phyloP scores from a whole-genome alignment of 2,329 filamentous ascomycete species.

The Monilinia polystroma region DNA sequence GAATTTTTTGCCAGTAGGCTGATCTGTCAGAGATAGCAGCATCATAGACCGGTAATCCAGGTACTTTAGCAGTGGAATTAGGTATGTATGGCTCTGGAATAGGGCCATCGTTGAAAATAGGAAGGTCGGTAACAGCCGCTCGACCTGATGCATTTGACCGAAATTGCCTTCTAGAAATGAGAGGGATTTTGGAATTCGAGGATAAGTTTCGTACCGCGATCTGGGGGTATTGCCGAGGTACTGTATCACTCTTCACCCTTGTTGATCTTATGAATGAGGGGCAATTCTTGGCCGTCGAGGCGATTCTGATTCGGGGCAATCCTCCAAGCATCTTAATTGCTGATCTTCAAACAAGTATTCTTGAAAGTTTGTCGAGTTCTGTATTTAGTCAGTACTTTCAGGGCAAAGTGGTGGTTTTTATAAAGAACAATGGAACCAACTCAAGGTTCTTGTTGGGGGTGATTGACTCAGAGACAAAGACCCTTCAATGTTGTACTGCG shows the following conservation, averaged over 20 bases:
- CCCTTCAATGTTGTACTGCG: slow-evolving; percentile 19
- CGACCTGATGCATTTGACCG: slow-evolving; percentile 23
- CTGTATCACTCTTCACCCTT: slow-evolving; percentile 11
- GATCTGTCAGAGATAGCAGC: slow-evolving; percentile 26
- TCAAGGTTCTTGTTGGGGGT: slow-evolving; percentile 10
- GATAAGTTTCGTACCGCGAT: background rate
- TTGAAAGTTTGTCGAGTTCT: slow-evolving; percentile 3
- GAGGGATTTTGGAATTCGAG: slow-evolving; percentile 13
- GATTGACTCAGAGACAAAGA: slow-evolving; percentile 2
- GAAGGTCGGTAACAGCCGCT: slow-evolving; percentile 12
- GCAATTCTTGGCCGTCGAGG: slow-evolving; percentile 12
- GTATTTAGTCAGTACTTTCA: slow-evolving; percentile 4
- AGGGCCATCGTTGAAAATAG: slow-evolving; percentile 16
- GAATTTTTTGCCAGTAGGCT: slow-evolving; percentile 52
- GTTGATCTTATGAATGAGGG: slow-evolving; percentile 12
- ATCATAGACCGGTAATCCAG: slow-evolving; percentile 17
- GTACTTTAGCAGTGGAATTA: slow-evolving; percentile 1
- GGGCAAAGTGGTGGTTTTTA: slow-evolving; percentile 8
- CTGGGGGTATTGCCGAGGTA: slow-evolving; percentile 8
- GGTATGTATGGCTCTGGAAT: slow-evolving; percentile 15
- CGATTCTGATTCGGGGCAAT: slow-evolving; percentile 4
- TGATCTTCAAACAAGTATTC: background rate
- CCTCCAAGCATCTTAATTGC: slow-evolving; percentile 14
- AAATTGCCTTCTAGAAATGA: slow-evolving; percentile 18
- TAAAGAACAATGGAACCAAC: slow-evolving; percentile 7